Evolutionary conservation across 1,284 basidiomycete genomes (phyloP).

Genomic region (Sphagnurus paluster): DNA sequence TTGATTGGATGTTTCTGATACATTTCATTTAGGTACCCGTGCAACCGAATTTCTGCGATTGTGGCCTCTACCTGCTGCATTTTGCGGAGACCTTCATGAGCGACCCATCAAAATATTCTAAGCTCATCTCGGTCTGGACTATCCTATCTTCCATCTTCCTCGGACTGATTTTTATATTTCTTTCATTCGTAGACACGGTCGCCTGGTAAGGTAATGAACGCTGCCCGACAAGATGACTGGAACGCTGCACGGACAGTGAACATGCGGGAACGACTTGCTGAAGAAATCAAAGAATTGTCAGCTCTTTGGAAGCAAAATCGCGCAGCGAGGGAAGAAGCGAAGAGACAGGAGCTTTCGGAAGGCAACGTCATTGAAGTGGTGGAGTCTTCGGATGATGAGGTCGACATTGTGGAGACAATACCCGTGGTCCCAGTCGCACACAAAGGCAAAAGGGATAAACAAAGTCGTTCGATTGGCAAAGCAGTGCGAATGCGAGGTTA

Average conservation of each 20-base stretch:
- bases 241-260: slow-evolving; percentile 36
- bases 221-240: slow-evolving; percentile 51
- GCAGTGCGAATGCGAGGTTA: slow-evolving; percentile 6
- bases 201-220: slow-evolving; percentile 24
- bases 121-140: slow-evolving; percentile 51
- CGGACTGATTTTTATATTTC: not conserved
- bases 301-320: slow-evolving; percentile 38
- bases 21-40: slow-evolving; percentile 57
- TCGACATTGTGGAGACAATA: slow-evolving; percentile 21
- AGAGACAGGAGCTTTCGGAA: slow-evolving; percentile 25
- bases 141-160: too few relatives aligned
- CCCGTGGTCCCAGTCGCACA: slow-evolving; percentile 5
- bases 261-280: slow-evolving; percentile 38
- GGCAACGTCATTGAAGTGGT: slow-evolving; percentile 27
- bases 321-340: slow-evolving; percentile 27
- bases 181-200: slow-evolving; percentile 29
- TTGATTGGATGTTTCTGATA: not conserved
- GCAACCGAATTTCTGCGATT: slow-evolving; percentile 86
- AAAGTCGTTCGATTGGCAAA: slow-evolving; percentile 6
- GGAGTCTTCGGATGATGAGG: slow-evolving; percentile 31
- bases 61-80: slow-evolving; percentile 83
- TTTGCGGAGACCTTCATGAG: slow-evolving; percentile 73
- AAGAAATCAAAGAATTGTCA: slow-evolving; percentile 35
- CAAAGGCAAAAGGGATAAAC: slow-evolving; percentile 14
- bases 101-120: slow-evolving; percentile 46